Evolutionary conservation across 2,329 filamentous ascomycete genomes (phyloP), one percentile per base, ranked within the genome.

Genomic region (Hypoxylon sp.): DNA sequence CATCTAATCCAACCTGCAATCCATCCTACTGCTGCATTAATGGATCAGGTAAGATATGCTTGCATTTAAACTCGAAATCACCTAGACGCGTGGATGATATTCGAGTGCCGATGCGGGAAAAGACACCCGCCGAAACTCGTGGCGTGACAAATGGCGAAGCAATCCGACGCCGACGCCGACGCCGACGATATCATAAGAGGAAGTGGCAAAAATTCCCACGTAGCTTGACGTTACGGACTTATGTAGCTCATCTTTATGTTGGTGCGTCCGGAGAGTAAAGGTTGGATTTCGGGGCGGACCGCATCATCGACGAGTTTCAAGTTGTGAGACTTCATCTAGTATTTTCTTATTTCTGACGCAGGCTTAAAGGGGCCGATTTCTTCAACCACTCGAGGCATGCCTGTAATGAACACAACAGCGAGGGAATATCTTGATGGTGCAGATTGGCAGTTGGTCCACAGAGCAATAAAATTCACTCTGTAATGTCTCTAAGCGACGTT

Each of bases 101-200:
- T 41, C 37, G 37, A 17, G 15, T n/a, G 17, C 22, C 19, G 22
- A 32, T 34, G 26, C 6, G 3, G 24, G 6, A 41, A 41, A 41
- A 41, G 32, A 41, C 17, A 41, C n/a, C 7, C 17, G 13, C 3
- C 20, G 13, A 48, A 39, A 13, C 17, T 41, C 17, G 17, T 41
- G 17, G 20, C 37, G 6, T 41, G 6, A 20, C 34, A 19, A 37
- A n/a, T 24, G 32, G 37, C 50, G 50, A 43, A 53, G 32, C 15
- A 30, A 41, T 41, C 37, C 22, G 28, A n/a, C 20, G 19, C 19
- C n/a, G 24, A 26, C 24, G 4, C 7, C 4, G 52, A 53, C 47
- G 48, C 59, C 51, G 55, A 59, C 20, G 15, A 49, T 65, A 37
- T 49, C 28, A 54, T 55, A 46, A 30, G 11, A 41, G 19, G 37